These are phyloP conservation scores for Flaveria bidentis DNA, from an alignment of 129 eudicot genomes.

Conservation along the genomic window DNA sequence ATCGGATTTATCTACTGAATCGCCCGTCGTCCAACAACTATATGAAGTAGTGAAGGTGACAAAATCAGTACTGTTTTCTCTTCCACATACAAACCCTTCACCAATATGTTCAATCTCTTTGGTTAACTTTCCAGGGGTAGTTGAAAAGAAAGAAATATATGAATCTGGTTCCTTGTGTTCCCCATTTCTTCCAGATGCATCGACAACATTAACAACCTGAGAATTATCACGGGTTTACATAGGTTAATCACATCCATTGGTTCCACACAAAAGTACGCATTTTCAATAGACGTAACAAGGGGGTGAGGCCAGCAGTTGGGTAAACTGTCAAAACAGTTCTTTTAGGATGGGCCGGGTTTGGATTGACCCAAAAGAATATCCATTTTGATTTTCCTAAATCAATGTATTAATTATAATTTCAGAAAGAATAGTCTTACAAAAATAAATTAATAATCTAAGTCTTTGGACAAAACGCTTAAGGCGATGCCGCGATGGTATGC, in stretches of 20 bases:
- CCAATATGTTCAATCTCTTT: conserved; percentile 67
- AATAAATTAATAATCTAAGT: background rate
- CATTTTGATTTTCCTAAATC: too few species aligned
- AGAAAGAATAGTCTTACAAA: background rate
- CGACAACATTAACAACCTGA: conserved; percentile 98
- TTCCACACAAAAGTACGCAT: conserved; percentile 6
- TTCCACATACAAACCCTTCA: conserved; percentile 85
- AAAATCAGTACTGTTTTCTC: conserved; percentile 64
- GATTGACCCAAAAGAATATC: background rate
- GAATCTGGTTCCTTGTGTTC: conserved; percentile 53
- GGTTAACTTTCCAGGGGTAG: conserved; percentile 78
- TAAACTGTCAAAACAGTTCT: background rate
- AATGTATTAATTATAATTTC: background rate
- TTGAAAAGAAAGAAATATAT: conserved; percentile 70
- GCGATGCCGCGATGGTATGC: background rate
- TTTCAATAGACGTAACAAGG: background rate
- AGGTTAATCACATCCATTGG: conserved; percentile 4
- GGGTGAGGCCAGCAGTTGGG: background rate
- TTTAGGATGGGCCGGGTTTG: background rate
- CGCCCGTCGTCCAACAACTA: conserved; percentile 59
- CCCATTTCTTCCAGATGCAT: conserved; percentile 51
- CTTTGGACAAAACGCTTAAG: background rate
- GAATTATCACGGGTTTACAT: conserved; percentile 14
- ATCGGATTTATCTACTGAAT: conserved; percentile 64
- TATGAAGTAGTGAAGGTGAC: conserved; percentile 76